Conservation (phyloP, 1,284 basidiomycete genomes). For the Ceratobasidium sp. region DNA sequence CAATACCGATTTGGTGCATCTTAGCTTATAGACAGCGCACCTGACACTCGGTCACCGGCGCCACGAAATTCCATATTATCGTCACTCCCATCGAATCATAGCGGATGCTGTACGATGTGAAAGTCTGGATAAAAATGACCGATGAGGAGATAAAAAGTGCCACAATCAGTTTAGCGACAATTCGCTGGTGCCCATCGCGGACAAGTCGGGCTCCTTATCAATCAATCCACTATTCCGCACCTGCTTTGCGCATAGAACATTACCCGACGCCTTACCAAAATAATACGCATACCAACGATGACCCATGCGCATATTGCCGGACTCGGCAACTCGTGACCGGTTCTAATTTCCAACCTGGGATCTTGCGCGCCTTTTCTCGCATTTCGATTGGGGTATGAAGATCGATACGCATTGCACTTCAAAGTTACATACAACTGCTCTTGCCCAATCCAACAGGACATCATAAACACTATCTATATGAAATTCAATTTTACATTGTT, state of each 20-base stretch:
- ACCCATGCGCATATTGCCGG: background rate
- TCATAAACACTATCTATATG: background rate
- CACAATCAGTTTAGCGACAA: background rate
- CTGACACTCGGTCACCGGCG: background rate
- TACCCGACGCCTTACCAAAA: conserved; percentile 3
- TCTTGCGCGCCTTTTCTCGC: background rate
- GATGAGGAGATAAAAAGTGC: background rate
- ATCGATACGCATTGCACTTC: background rate
- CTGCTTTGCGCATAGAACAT: background rate
- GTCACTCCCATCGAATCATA: background rate
- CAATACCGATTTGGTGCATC: conserved; percentile 6
- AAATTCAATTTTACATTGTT: background rate
- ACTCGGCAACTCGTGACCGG: background rate
- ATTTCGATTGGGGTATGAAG: background rate
- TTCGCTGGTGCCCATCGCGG: too few relatives aligned
- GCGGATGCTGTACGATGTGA: background rate
- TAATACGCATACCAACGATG: background rate
- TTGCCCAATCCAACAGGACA: background rate
- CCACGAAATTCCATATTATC: background rate
- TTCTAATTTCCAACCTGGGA: background rate
- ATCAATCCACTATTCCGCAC: background rate
- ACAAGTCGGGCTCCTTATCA: background rate
- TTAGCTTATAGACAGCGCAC: background rate
- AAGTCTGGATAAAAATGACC: too few relatives aligned
- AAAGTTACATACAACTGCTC: background rate